Conservation (phyloP, 352 stramenopile genomes). For the Peronosclerospora sorghi region DNA sequence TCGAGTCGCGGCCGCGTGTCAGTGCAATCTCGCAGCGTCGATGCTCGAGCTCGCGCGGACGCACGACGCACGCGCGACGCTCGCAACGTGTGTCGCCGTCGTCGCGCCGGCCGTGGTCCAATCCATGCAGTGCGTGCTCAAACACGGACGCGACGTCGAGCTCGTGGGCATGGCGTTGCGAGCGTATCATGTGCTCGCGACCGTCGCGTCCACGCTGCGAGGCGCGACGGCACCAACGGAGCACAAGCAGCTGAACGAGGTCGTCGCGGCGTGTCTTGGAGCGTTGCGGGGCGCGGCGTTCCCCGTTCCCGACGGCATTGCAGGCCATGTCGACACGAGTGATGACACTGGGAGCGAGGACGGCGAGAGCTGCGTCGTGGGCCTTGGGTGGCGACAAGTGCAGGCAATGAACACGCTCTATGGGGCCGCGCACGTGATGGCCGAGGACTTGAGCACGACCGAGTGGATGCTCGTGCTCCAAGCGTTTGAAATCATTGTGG, state of each 20-base stretch:
- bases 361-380: slow-evolving; percentile 48
- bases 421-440: slow-evolving; percentile 76
- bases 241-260: slow-evolving; percentile 58
- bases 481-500: slow-evolving; percentile 75
- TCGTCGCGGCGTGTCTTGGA: slow-evolving; percentile 59
- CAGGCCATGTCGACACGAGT: slow-evolving; percentile 34
- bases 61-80: slow-evolving; percentile 30
- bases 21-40: slow-evolving; percentile 65
- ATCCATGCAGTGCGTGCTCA: slow-evolving; percentile 67
- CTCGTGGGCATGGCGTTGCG: slow-evolving; percentile 76
- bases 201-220: slow-evolving; percentile 56
- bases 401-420: slow-evolving; percentile 85
- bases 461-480: slow-evolving; percentile 73
- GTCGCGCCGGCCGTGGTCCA: slow-evolving; percentile 63
- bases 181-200: slow-evolving; percentile 74
- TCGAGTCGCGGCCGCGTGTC: slow-evolving; percentile 59
- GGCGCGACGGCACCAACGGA: slow-evolving; percentile 36
- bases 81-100: slow-evolving; percentile 47
- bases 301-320: slow-evolving; percentile 50
- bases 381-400: slow-evolving; percentile 73
- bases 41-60: slow-evolving; percentile 62
- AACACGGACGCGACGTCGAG: slow-evolving; percentile 70
- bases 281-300: slow-evolving; percentile 76
- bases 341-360: slow-evolving; percentile 40
- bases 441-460: slow-evolving; percentile 60